Evolutionary conservation across 2,329 filamentous ascomycete genomes (phyloP), one percentile per base, ranked within the genome.

Genomic region (Penicillium crustosum): DNA sequence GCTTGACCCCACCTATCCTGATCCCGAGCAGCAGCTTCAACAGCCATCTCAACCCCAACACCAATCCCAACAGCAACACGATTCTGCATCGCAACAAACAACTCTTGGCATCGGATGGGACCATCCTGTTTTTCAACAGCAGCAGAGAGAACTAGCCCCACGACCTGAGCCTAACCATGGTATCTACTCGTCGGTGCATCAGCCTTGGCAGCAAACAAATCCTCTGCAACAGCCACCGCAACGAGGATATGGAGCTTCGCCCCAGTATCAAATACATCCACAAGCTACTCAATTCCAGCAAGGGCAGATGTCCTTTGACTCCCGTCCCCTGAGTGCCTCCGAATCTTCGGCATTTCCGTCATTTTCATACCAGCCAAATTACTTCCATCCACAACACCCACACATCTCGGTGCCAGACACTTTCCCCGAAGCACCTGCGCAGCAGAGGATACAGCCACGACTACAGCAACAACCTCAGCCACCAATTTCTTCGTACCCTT

Each of bases 81-180:
- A 62, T 55, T 51, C 50, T 6, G 35, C 57, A 36, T 49, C 58
- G 35, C 69, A 70, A 42, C 69, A 68, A 47, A 60, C 65, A 38
- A 66, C 70, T 4, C 60, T 74, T 59, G 71, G 70, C 1, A 75
- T 76, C 9, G 62, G 61, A 35, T 76, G 73, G 74, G 73, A 76
- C 50, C 70, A 72, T 60, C 72, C 68, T n/a, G 68, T 73, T 13
- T 73, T 73, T 47, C 70, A 70, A 31, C 69, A 72, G 38, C 57
- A 69, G 39, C 65, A 68, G 19, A 66, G 60, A 43, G 64, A 70
- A n/a, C 41, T 70, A 25, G 61, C 61, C 1, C 53, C 61, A 9
- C 66, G 64, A 31, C 61, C 68, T 9, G 69, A 74, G 8, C 66
- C 64, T 41, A 65, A 62, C 19, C 73, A 73, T 66, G 70, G 66